Conservation (phyloP, 768 basidiomycete genomes). For the Rhodotorula graminis region DNA sequence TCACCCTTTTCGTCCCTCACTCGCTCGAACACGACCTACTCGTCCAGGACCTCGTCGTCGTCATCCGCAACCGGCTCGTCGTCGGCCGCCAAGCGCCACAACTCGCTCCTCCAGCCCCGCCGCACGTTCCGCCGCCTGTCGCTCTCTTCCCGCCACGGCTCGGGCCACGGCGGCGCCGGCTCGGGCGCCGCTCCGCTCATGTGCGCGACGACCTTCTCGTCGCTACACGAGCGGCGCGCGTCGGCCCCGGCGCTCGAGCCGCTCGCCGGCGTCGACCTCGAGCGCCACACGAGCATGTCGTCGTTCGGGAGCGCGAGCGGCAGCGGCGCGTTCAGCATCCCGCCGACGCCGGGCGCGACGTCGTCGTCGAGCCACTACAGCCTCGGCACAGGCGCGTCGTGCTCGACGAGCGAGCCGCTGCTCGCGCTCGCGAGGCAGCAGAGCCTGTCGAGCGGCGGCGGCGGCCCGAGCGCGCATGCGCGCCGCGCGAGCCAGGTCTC, state of each 20-base stretch:
- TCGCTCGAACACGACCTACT: not conserved
- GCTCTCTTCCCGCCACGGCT: not conserved
- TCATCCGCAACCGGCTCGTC: not conserved
- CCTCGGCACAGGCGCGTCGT: not conserved
- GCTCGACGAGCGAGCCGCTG: not conserved
- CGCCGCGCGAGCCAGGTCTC: conserved; percentile 9
- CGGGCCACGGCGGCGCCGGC: not conserved
- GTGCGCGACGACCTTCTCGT: not conserved
- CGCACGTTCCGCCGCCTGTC: not conserved
- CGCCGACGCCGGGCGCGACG: not conserved
- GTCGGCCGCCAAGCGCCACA: not conserved
- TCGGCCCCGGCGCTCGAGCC: not conserved
- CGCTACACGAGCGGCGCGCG: not conserved
- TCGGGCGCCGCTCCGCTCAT: not conserved
- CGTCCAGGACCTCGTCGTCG: not conserved
- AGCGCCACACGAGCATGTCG: not conserved
- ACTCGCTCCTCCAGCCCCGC: not conserved
- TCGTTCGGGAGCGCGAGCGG: not conserved
- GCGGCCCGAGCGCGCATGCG: not conserved
- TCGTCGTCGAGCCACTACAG: not conserved
- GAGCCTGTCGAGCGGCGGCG: not conserved
- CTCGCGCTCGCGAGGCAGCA: not conserved
- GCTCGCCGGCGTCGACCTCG: not conserved
- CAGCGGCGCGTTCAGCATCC: not conserved
- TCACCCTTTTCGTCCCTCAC: not conserved